Percentiles rank a stretch among this genome's conserved stretches.
Evolutionary conservation across 2,329 filamentous ascomycete species (phyloP).

Genomic region (Xylariaceae sp.): DNA sequence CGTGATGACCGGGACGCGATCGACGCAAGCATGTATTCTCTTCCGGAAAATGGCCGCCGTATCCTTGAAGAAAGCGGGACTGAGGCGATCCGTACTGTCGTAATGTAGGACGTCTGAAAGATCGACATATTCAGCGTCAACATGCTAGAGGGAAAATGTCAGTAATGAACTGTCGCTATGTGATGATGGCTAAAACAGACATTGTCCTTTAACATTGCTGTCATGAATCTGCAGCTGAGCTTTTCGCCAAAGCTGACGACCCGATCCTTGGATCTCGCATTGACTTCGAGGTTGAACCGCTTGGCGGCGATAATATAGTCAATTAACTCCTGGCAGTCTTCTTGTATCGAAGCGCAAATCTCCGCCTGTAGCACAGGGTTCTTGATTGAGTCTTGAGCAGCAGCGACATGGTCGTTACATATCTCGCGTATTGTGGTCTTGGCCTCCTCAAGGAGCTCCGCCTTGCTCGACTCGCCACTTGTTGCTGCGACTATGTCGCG

Average conservation of each 20-base stretch:
- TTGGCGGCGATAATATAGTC: constrained; percentile 64
- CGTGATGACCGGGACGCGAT: constrained; percentile 72
- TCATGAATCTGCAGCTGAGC: constrained; percentile 87
- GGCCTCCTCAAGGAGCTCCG: constrained; percentile 57
- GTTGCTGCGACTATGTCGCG: constrained; percentile 49
- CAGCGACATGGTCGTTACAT: constrained; percentile 71
- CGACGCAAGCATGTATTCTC: constrained; percentile 59
- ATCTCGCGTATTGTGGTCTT: constrained; percentile 74
- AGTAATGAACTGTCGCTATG: constrained; percentile 19
- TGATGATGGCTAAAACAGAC: constrained; percentile 34
- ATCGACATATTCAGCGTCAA: constrained; percentile 86
- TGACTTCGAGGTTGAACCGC: constrained; percentile 68
- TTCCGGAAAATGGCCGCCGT: constrained; percentile 57
- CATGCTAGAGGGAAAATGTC: constrained; percentile 47
- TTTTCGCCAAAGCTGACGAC: constrained; percentile 96
- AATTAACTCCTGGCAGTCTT: constrained; percentile 73
- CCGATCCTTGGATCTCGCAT: constrained; percentile 73
- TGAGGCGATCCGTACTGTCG: constrained; percentile 53
- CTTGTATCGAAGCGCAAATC: constrained; percentile 62
- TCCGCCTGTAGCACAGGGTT: constrained; percentile 51
- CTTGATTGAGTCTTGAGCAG: constrained; percentile 59
- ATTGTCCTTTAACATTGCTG: constrained; percentile 72
- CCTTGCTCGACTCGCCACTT: constrained; percentile 48
- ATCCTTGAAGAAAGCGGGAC: constrained; percentile 63
- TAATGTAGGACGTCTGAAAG: constrained; percentile 75